Conservation (phyloP, 1,139 yeast genomes). For the Suhomyces atakaporum region DNA sequence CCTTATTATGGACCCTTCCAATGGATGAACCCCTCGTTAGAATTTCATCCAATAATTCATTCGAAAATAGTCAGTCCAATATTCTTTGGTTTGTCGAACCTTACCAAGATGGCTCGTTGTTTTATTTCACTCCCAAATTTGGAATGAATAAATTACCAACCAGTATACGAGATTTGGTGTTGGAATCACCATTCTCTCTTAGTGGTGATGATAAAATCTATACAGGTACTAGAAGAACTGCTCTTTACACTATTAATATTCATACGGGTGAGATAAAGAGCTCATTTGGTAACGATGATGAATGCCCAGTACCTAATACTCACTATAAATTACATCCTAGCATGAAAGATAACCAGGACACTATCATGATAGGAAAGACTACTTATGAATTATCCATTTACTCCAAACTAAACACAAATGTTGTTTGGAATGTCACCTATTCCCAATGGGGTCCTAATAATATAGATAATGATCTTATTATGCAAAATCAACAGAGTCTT, state of each 20-base stretch:
- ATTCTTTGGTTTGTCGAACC: slow-evolving; percentile 88
- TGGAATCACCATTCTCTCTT: slow-evolving; percentile 79
- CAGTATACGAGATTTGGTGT: slow-evolving; percentile 73
- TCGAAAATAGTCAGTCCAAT: slow-evolving; percentile 29
- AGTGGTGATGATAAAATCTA: slow-evolving; percentile 86
- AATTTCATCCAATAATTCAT: slow-evolving; percentile 37
- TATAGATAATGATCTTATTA: slow-evolving; percentile 67
- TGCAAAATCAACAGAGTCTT: slow-evolving; percentile 50
- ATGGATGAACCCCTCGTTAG: slow-evolving; percentile 53
- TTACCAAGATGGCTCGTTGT: slow-evolving; percentile 80
- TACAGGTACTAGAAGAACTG: slow-evolving; percentile 81
- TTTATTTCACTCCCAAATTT: slow-evolving; percentile 72
- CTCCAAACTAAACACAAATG: slow-evolving; percentile 58
- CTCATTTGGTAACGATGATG: slow-evolving; percentile 58
- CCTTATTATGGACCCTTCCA: slow-evolving; percentile 73
- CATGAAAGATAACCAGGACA: slow-evolving; percentile 22
- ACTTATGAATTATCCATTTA: slow-evolving; percentile 47
- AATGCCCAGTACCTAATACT: slow-evolving; percentile 32
- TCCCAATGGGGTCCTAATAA: slow-evolving; percentile 94
- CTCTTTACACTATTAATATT: slow-evolving; percentile 73
- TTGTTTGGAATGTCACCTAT: slow-evolving; percentile 85
- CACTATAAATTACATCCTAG: slow-evolving; percentile 19
- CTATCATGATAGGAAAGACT: slow-evolving; percentile 53
- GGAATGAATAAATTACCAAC: slow-evolving; percentile 86
- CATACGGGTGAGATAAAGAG: slow-evolving; percentile 75